These are phyloP conservation scores for Dorcoceras hygrometricum DNA, from an alignment of 257 asterid species.

Conservation along the genomic window DNA sequence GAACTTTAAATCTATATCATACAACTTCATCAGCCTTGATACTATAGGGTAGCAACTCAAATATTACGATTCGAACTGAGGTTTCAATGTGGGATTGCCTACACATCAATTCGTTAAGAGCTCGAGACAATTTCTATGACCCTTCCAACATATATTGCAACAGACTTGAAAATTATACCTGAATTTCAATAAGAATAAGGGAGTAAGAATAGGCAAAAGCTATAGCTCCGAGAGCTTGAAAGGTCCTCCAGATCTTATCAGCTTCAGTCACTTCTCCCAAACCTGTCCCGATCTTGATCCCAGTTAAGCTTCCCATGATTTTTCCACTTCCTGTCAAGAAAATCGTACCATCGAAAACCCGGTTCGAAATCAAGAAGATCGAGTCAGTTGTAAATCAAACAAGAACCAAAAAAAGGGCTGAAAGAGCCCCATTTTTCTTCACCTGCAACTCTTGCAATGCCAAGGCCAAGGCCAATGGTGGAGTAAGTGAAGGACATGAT, in stretches of 20 bases:
- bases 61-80: too few species aligned
- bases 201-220: conserved; percentile 21
- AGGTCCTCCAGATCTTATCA: conserved; percentile 6
- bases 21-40: background rate
- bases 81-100: too few species aligned
- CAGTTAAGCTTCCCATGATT: conserved; percentile 18
- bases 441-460: conserved; percentile 67
- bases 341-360: background rate
- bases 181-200: conserved; percentile 15
- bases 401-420: too few species aligned
- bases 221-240: conserved; percentile 17
- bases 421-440: background rate
- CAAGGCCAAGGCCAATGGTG: conserved; percentile 64
- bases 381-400: too few species aligned
- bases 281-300: conserved; percentile 5
- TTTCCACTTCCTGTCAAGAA: background rate
- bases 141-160: background rate
- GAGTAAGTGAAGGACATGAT: conserved; percentile 77
- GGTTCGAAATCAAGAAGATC: background rate
- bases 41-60: too few species aligned
- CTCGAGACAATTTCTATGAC: background rate
- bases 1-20: background rate
- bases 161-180: conserved; percentile 1
- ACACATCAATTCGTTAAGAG: too few species aligned
- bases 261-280: conserved; percentile 3